Conservation (phyloP, 2,329 filamentous ascomycete genomes). For the Penicillium sp. region DNA sequence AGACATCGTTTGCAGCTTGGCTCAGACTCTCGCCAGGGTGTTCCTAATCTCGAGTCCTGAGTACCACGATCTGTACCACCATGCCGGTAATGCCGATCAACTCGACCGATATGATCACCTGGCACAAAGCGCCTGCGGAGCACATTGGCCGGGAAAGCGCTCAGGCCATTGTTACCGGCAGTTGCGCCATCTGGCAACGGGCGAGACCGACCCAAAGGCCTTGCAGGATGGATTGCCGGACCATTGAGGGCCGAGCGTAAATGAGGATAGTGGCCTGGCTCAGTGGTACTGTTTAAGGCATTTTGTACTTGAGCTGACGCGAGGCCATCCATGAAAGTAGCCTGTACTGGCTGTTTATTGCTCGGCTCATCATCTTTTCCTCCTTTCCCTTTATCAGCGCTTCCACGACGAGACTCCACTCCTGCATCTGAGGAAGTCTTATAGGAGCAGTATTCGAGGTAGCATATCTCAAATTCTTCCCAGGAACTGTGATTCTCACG, state of each 20-base stretch:
- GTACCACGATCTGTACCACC: neutral
- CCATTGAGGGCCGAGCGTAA: neutral
- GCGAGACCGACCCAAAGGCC: neutral
- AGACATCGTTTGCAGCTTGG: neutral
- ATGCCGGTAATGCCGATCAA: too few relatives aligned
- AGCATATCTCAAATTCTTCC: neutral
- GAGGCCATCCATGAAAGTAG: too few relatives aligned
- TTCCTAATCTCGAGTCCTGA: neutral
- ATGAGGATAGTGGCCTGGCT: neutral
- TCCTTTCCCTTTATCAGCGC: neutral
- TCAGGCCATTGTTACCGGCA: neutral
- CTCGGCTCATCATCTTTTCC: neutral
- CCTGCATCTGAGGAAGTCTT: neutral
- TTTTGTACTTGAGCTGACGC: neutral
- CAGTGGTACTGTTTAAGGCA: neutral
- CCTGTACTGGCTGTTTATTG: neutral
- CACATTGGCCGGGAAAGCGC: neutral
- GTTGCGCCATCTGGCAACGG: too few relatives aligned
- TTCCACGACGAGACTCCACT: neutral
- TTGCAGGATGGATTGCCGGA: neutral
- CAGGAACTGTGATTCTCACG: neutral
- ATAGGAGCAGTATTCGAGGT: neutral
- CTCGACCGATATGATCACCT: neutral
- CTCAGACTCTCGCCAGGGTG: neutral
- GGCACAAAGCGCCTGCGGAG: neutral